A percentile compares a stretch with the other conserved stretches of the same genome.
Conservation (phyloP, 495 filamentous ascomycete genomes). For the Penicillium soppii region DNA sequence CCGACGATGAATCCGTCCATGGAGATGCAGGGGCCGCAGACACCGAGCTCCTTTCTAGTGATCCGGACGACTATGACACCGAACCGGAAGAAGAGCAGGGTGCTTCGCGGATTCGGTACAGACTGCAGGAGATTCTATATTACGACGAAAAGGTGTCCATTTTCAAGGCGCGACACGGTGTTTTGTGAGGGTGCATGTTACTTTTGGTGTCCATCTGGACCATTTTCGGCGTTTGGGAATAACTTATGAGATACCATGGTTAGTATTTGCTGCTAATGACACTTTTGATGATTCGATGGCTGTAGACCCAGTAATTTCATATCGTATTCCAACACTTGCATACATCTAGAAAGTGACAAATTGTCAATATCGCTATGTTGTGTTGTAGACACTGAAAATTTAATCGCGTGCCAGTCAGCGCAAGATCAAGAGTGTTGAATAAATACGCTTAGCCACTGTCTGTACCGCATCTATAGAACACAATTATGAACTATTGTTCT, state of each 20-base stretch:
- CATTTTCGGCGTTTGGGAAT: conserved; percentile 4
- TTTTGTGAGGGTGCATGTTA: conserved; percentile 49
- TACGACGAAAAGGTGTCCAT: conserved; percentile 87
- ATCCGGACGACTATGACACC: conserved; percentile 52
- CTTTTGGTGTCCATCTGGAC: neutral
- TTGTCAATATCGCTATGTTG: no score
- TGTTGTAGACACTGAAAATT: no score
- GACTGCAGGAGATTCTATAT: conserved; percentile 81
- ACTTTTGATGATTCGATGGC: neutral
- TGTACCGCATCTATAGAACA: no score
- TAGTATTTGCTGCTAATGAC: neutral
- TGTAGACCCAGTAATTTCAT: neutral
- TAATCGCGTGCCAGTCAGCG: no score
- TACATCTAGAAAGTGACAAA: no score
- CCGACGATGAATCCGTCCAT: conserved; percentile 47
- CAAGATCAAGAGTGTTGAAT: no score
- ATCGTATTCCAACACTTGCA: no score
- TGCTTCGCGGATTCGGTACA: conserved; percentile 54
- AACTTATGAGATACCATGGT: conserved; percentile 6
- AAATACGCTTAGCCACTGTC: no score
- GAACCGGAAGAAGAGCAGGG: conserved; percentile 50
- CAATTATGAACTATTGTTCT: no score
- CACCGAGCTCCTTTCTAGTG: conserved; percentile 34
- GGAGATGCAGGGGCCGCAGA: conserved; percentile 49
- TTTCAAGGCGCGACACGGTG: conserved; percentile 75